These are phyloP conservation scores for Sinapis alba DNA, from an alignment of 441 rosid species.

Conservation along the genomic window DNA sequence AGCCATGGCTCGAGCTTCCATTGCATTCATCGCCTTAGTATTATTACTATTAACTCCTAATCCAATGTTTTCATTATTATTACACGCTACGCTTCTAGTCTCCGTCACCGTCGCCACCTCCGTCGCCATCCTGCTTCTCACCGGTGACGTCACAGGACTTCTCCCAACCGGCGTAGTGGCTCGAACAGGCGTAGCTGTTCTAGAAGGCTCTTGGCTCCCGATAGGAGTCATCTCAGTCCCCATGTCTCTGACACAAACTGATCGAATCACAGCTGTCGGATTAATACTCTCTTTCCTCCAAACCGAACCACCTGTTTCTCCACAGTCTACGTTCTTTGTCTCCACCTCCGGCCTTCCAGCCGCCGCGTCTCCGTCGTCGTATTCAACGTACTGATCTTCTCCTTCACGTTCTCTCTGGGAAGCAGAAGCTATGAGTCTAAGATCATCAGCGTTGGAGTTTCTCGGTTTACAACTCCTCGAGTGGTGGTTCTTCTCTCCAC, in stretches of 20 bases:
- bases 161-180: slow-evolving; percentile 72
- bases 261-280: slow-evolving; percentile 54
- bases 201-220: slow-evolving; percentile 92
- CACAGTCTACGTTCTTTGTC: slow-evolving; percentile 82
- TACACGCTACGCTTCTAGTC: slow-evolving; percentile 11
- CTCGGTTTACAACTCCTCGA: slow-evolving; percentile 52
- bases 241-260: slow-evolving; percentile 88
- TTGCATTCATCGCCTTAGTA: slow-evolving; percentile 46
- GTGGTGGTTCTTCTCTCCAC: slow-evolving; percentile 35
- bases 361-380: slow-evolving; percentile 46
- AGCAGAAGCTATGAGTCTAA: slow-evolving; percentile 78
- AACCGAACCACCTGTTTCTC: slow-evolving; percentile 45
- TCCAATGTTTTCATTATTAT: slow-evolving; percentile 1
- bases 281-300: slow-evolving; percentile 57
- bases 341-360: slow-evolving; percentile 45
- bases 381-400: slow-evolving; percentile 45
- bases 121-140: slow-evolving; percentile 39
- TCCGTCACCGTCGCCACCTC: slow-evolving; percentile 49
- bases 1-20: slow-evolving; percentile 79
- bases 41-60: slow-evolving; percentile 1
- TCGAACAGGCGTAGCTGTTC: slow-evolving; percentile 84
- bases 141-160: slow-evolving; percentile 73
- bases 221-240: slow-evolving; percentile 98
- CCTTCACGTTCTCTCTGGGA: slow-evolving; percentile 69
- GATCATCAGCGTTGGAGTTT: slow-evolving; percentile 88